A percentile compares a stretch with the other conserved stretches of the same genome.
Conservation (phyloP, 2,329 filamentous ascomycete species). For the Dothistroma pini region DNA sequence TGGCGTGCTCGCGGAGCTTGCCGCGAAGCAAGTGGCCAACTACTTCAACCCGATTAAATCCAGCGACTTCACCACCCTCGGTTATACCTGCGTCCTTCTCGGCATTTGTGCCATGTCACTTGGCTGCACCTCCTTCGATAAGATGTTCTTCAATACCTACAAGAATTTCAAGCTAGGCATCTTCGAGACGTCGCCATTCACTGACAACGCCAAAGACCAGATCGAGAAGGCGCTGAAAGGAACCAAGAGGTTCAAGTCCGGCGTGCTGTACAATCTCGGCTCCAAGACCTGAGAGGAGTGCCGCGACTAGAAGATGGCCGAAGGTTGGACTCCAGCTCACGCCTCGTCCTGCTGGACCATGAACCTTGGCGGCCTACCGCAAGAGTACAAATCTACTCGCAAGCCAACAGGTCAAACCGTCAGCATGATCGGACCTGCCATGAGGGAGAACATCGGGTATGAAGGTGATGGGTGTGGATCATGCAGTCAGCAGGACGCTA, state of each 20-base stretch:
- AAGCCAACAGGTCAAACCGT: not conserved
- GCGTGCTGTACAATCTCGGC: constrained; percentile 11
- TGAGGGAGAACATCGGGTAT: not conserved
- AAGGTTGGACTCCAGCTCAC: not conserved
- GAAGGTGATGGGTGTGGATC: not conserved
- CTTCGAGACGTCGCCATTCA: constrained; percentile 10
- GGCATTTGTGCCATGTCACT: constrained; percentile 15
- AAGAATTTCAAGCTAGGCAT: constrained; percentile 4
- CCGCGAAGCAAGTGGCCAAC: constrained; percentile 10
- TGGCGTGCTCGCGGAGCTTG: constrained; percentile 10
- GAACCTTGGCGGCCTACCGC: not conserved
- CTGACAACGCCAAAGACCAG: constrained; percentile 7
- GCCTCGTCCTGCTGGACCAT: not conserved
- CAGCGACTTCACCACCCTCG: constrained; percentile 5
- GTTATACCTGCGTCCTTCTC: constrained; percentile 15
- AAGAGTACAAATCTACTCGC: not conserved
- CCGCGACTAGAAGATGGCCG: not conserved
- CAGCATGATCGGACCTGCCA: not conserved
- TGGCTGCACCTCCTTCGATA: constrained; percentile 8
- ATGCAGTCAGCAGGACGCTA: not conserved
- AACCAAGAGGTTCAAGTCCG: constrained; percentile 9
- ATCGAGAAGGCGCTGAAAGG: constrained; percentile 12
- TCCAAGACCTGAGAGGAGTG: no score
- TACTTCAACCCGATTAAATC: constrained; percentile 14
- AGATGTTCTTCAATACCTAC: constrained; percentile 8